These are phyloP conservation scores for Marasmius tenuissimus DNA, from an alignment of 1,284 basidiomycete genomes.

Conservation along the genomic window DNA sequence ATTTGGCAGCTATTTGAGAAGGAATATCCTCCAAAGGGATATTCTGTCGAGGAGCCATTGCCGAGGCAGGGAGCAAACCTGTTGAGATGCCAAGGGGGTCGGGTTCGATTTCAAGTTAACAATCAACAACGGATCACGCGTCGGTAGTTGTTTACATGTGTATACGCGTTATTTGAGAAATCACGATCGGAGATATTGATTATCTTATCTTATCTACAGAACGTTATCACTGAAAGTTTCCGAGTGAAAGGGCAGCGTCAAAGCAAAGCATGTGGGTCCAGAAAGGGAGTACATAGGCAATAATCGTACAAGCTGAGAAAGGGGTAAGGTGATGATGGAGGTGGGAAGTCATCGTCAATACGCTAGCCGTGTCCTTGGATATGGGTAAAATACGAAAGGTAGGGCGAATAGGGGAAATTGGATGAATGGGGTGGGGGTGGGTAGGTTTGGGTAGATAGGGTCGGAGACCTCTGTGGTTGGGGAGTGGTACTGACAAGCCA, in stretches of 20 bases:
- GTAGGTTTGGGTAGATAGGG: background rate
- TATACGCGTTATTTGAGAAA: constrained; percentile 7
- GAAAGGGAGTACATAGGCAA: background rate
- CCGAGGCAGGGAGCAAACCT: background rate
- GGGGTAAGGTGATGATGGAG: background rate
- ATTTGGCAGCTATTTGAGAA: constrained; percentile 35
- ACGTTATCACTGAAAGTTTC: background rate
- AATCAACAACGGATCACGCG: constrained; percentile 8
- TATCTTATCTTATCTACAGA: constrained; percentile 5
- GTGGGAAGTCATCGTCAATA: background rate
- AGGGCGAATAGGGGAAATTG: background rate
- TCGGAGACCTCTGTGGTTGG: background rate
- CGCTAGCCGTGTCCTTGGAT: background rate
- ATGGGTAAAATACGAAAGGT: background rate
- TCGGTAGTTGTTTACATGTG: background rate
- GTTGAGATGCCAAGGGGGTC: constrained; percentile 10
- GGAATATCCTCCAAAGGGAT: constrained; percentile 19
- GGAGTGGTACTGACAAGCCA: background rate
- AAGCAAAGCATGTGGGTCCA: background rate
- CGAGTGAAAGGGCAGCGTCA: background rate
- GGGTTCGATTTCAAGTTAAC: background rate
- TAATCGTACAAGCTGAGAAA: background rate
- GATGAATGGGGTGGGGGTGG: background rate
- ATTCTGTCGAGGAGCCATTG: constrained; percentile 12
- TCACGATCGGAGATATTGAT: background rate